These are phyloP conservation scores for Phytophthora melonis DNA, from an alignment of 352 stramenopile genomes.

Conservation along the genomic window DNA sequence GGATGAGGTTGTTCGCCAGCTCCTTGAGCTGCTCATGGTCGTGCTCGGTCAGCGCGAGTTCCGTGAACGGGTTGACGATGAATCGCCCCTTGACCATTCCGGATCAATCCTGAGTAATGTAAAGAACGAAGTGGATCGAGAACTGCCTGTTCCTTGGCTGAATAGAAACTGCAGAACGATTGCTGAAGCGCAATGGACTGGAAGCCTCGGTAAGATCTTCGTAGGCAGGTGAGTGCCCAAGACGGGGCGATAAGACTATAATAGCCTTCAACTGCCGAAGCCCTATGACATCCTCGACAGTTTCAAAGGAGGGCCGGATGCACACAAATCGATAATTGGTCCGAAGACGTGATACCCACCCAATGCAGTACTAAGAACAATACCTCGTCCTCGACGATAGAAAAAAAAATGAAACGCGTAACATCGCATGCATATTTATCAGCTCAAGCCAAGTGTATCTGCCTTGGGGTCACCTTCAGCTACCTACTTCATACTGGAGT, in stretches of 20 bases:
- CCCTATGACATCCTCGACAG: background rate
- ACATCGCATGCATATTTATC: background rate
- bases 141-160: slow-evolving; percentile 5
- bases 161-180: background rate
- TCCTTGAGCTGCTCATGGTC: slow-evolving; percentile 37
- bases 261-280: background rate
- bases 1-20: slow-evolving; percentile 34
- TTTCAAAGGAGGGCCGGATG: background rate
- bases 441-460: background rate
- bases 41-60: slow-evolving; percentile 25
- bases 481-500: background rate
- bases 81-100: slow-evolving; percentile 41
- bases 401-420: background rate
- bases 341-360: background rate
- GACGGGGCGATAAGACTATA: slow-evolving; percentile 9
- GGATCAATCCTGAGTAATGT: background rate
- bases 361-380: background rate
- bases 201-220: slow-evolving; percentile 2
- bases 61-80: slow-evolving; percentile 41
- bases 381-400: too few relatives aligned
- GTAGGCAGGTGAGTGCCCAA: background rate
- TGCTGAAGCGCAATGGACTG: background rate
- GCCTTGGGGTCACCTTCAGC: background rate
- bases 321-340: background rate
- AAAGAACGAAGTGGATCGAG: slow-evolving; percentile 8